A percentile compares a stretch with the other conserved stretches of the same genome.
Evolutionary conservation across 2,329 filamentous ascomycete genomes (phyloP).

Genomic region (Verticillium klebahnii): DNA sequence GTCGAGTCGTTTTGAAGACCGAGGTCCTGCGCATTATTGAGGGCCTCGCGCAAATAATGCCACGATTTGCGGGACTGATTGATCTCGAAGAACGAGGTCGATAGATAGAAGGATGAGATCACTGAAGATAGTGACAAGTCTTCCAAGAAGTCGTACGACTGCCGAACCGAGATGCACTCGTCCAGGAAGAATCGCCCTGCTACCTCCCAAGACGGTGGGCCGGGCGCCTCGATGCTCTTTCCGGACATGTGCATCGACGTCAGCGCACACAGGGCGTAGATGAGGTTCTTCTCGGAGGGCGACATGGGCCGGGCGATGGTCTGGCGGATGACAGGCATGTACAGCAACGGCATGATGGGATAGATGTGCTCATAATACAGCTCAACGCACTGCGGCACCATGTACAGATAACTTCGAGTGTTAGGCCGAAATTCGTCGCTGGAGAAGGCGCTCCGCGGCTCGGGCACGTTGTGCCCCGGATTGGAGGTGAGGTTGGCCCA

Average conservation of each 20-base stretch:
- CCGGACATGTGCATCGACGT: slow-evolving; percentile 46
- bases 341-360: slow-evolving; percentile 58
- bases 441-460: slow-evolving; percentile 31
- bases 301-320: slow-evolving; percentile 38
- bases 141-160: slow-evolving; percentile 53
- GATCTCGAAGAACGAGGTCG: slow-evolving; percentile 56
- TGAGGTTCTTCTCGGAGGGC: slow-evolving; percentile 34
- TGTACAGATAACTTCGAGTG: slow-evolving; percentile 36
- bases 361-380: slow-evolving; percentile 60
- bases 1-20: slow-evolving; percentile 54
- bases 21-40: slow-evolving; percentile 54
- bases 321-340: slow-evolving; percentile 49
- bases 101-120: slow-evolving; percentile 60
- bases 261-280: slow-evolving; percentile 55
- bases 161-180: slow-evolving; percentile 52
- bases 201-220: slow-evolving; percentile 37
- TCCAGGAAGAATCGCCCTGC: slow-evolving; percentile 53
- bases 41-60: slow-evolving; percentile 57
- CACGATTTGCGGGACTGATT: slow-evolving; percentile 58
- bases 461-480: slow-evolving; percentile 22
- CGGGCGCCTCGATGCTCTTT: slow-evolving; percentile 32
- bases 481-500: slow-evolving; percentile 24
- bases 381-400: slow-evolving; percentile 52
- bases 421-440: slow-evolving; percentile 37
- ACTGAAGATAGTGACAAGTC: slow-evolving; percentile 49